Conservation (phyloP, 345 rosid genomes). For the Limnanthes douglasii region DNA sequence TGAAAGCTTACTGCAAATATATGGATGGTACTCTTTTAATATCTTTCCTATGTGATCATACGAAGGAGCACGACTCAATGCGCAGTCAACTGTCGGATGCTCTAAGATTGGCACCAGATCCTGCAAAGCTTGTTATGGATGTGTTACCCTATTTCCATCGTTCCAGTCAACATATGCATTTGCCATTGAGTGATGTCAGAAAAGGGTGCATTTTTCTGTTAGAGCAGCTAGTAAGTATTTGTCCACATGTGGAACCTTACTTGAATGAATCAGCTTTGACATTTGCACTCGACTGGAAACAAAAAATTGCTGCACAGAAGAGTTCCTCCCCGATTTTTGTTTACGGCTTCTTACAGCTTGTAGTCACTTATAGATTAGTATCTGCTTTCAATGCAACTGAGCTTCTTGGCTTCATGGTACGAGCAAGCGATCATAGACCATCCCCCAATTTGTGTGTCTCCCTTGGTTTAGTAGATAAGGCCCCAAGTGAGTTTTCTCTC, state of each 20-base stretch:
- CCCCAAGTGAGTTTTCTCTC: conserved; percentile 1
- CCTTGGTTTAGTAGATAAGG: conserved; percentile 13
- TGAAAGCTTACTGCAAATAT: neutral
- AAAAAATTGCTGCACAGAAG: conserved; percentile 7
- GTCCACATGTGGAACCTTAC: neutral
- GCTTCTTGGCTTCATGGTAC: conserved; percentile 9
- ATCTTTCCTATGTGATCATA: conserved; percentile 3
- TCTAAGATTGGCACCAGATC: conserved; percentile 14
- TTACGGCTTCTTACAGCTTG: conserved; percentile 15
- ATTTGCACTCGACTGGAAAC: conserved; percentile 21
- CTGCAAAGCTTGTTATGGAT: conserved; percentile 17
- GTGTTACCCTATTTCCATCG: conserved; percentile 7
- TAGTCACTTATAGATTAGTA: conserved; percentile 16
- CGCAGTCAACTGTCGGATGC: conserved; percentile 3
- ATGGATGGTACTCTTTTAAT: neutral
- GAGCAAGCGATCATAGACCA: neutral
- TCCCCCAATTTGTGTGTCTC: neutral
- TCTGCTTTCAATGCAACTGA: conserved; percentile 15
- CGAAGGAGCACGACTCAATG: conserved; percentile 7
- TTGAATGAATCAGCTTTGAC: conserved; percentile 8
- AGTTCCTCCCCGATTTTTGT: neutral
- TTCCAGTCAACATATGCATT: neutral
- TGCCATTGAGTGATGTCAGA: neutral
- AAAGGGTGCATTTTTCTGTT: neutral
- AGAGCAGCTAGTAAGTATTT: neutral